Evolutionary conservation across 345 rosid genomes (phyloP), one percentile per base, ranked within the genome.

Genomic region (Noccaea caerulescens): DNA sequence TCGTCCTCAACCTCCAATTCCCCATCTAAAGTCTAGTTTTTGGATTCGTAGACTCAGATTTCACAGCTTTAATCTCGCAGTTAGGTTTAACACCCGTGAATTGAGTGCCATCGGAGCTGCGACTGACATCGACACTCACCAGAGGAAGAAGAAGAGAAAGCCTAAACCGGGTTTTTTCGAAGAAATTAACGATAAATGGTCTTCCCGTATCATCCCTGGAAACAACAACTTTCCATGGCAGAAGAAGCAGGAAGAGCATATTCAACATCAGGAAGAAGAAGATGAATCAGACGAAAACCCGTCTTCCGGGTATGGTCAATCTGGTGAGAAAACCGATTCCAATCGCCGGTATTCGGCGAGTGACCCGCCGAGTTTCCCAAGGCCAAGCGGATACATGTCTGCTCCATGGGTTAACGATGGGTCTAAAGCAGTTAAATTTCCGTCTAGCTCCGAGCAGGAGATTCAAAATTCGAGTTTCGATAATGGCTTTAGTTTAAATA

Each of bases 371-470:
- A 79, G 79, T 72, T 71, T 52, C 39, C 65, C 80, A 30, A 63
- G 52, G 34, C 79, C 79, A 33, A 69, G 18, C 25, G 79, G 60
- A 8, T 63, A 69, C 62, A 70, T 69, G 34, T 76, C 75, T 69
- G 77, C 95, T 78, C 93, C 98, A 65, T 88, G 96, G 98, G 79
- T 75, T 69, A 86, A 82, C 58, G 83, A 83, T 65, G 85, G 89
- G 59, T 64, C 62, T 39, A 55, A 65, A 69, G 58, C 18, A 25
- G 57, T 49, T 58, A 69, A 51, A 30, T 47, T 47, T 71, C 68
- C 54, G 55, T 72, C 73, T 27, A 65, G 66, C 79, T 79, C 61
- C 61, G 62, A 61, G 54, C 45, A 61, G 42, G 68, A 63, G 5
- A 16, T 14, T 58, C 41, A 13, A 25, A 54, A 3, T 10, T 69